Base-by-base conservation (phyloP, 2,329 filamentous ascomycete genomes). In the Hypoxylon sp. region DNA sequence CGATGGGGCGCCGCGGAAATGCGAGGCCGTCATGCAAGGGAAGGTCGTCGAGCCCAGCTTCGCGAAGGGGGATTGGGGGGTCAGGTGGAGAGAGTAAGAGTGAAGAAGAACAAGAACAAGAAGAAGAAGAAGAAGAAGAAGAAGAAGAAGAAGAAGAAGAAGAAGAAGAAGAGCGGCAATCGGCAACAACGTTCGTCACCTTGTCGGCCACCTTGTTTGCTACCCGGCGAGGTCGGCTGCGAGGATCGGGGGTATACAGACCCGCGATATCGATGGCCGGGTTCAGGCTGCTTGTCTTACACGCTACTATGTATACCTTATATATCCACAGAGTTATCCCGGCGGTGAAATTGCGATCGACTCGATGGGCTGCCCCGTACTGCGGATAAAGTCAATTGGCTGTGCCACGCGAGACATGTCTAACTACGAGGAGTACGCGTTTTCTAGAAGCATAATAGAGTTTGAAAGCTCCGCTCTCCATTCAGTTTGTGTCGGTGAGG, bases 11-110 rank as follows among this genome's bases (percentile, higher is more conserved):
- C 75, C 75, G 65, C 79, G 80, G 59, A 82, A 84, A 67, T 88
- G 85, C 61, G 87, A 89, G 73, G 86, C 85, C 6, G 77, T 89
- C 2, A 87, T 88, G 85, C 79, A 81, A 40, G 85, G 84, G 0
- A 80, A 80, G 45, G 83, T 88, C 2, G 85, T 88, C 0, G 87
- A 89, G 72, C 81, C 85, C 2, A 85, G 84, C 61, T 89, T 84
- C 74, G 86, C 86, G 0, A 89, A 89, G 68, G 86, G 86, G 0
- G 82, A 88, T 46, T 89, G 85, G 86, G 80, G 79, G 0, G 80
- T 89, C 9, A 73, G 85, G 63, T 88, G 85, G 85, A 79, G 86
- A 64, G 85, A 87, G 33, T 73, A 45, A 68, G 2, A 16, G 44
- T 61, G 48, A 33, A 9, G 3, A 44, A 32, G 18, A 38, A 45